Percentiles rank a stretch among this genome's conserved stretches.
Conservation (phyloP, 2,329 filamentous ascomycete species). For the Trichocomaceae sp. region DNA sequence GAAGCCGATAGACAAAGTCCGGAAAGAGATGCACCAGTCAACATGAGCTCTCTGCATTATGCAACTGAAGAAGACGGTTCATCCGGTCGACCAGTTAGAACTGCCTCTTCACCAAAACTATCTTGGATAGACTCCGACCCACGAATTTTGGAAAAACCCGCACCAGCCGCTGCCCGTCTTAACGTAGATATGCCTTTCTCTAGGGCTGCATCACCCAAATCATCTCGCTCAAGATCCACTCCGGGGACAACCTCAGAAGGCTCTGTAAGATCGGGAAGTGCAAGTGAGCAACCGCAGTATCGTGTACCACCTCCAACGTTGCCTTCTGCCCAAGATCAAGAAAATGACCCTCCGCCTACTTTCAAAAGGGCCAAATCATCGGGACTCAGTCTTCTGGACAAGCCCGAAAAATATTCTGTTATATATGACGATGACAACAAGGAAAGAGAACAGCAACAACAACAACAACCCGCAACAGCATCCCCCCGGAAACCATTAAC, state of each 20-base stretch:
- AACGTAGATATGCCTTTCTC: conserved; percentile 27
- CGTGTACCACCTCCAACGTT: conserved; percentile 52
- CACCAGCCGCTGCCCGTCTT: conserved; percentile 18
- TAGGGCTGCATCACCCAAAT: conserved; percentile 30
- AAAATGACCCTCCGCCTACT: conserved; percentile 70
- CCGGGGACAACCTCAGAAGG: conserved; percentile 38
- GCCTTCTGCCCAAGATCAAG: conserved; percentile 66
- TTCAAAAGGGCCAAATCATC: conserved; percentile 58
- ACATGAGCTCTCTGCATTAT: conserved; percentile 19
- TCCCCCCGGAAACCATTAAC: conserved; percentile 46
- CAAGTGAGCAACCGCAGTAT: conserved; percentile 49
- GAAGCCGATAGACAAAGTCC: conserved; percentile 24
- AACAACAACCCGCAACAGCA: conserved; percentile 38
- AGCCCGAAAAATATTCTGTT: conserved; percentile 49
- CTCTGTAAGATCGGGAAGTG: conserved; percentile 35
- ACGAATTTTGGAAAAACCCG: conserved; percentile 19
- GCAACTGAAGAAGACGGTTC: conserved; percentile 24
- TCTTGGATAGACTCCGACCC: conserved; percentile 33
- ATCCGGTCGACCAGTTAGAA: conserved; percentile 19
- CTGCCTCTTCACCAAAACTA: conserved; percentile 29
- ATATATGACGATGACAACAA: conserved; percentile 44
- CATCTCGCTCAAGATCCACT: conserved; percentile 30
- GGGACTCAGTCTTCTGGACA: conserved; percentile 50
- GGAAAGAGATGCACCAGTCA: conserved; percentile 23
- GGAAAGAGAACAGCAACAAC: conserved; percentile 36